Percentiles rank a stretch among this genome's conserved stretches.
phyloP scores from a whole-genome alignment of 2,329 filamentous ascomycete species.

The Cordyceps cicadae region DNA sequence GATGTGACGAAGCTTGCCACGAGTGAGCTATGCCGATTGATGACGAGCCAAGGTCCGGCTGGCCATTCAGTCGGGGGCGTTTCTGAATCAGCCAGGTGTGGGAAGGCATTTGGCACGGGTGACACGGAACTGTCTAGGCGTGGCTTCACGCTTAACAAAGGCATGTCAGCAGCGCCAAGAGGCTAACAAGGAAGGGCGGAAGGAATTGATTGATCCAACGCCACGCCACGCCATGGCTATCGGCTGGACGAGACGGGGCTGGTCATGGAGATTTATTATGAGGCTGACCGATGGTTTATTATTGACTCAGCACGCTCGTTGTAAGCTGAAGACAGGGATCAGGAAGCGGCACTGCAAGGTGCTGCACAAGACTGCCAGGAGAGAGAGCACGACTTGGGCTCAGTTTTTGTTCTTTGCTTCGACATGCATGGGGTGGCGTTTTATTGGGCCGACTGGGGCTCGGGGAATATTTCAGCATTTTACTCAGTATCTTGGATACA shows the following conservation, averaged over 20 bases:
- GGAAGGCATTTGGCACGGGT: neutral
- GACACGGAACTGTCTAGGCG: neutral
- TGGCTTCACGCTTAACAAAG: neutral
- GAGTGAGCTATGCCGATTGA: neutral
- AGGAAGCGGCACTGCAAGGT: neutral
- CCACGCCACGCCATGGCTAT: neutral
- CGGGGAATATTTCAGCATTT: neutral
- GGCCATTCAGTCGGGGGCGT: neutral
- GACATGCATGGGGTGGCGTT: neutral
- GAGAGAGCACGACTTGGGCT: neutral
- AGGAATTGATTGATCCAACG: neutral
- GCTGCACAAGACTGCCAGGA: neutral
- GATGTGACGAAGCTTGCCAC: neutral
- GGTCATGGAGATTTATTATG: too few species aligned
- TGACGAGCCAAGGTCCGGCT: neutral
- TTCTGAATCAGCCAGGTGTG: neutral
- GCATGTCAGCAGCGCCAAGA: conserved; percentile 9
- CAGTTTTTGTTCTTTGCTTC: neutral
- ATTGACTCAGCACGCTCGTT: neutral
- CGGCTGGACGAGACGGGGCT: neutral
- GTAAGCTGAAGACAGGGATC: neutral
- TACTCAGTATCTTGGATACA: neutral
- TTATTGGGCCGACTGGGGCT: neutral
- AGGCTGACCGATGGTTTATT: neutral
- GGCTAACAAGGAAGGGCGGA: neutral